Evolutionary conservation across 805 yeast species (phyloP).

Genomic region (Wickerhamiella kazuoi): DNA sequence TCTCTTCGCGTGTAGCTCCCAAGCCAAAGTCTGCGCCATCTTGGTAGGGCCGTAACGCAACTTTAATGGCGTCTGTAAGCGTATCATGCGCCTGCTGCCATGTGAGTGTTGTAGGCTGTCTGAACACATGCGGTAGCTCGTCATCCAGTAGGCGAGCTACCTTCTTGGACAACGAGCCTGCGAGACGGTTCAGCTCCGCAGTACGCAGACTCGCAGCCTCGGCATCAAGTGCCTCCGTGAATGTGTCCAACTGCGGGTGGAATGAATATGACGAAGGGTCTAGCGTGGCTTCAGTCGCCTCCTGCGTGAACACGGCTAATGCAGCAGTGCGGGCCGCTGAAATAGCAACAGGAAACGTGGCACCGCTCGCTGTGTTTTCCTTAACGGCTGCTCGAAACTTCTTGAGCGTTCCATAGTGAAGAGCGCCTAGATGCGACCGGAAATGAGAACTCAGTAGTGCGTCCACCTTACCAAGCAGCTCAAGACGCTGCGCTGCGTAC

Average conservation of each 20-base stretch:
- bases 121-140: conserved; percentile 30
- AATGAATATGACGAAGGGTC: conserved; percentile 16
- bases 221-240: conserved; percentile 21
- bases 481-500: conserved; percentile 41
- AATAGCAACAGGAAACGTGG: background rate
- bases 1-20: conserved; percentile 34
- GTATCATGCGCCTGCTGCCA: conserved; percentile 43
- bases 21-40: conserved; percentile 39
- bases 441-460: conserved; percentile 25
- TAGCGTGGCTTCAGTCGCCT: conserved; percentile 23
- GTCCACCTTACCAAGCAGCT: conserved; percentile 33
- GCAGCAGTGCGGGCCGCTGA: conserved; percentile 1
- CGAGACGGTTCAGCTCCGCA: conserved; percentile 27
- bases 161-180: conserved; percentile 17
- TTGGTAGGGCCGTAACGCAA: conserved; percentile 19
- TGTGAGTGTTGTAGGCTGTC: conserved; percentile 31
- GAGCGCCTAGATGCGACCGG: conserved; percentile 24
- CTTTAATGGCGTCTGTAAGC: conserved; percentile 25
- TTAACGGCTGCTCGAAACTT: conserved; percentile 9
- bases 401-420: conserved; percentile 23
- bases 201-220: conserved; percentile 20
- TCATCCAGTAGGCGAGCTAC: conserved; percentile 21
- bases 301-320: conserved; percentile 15
- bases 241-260: conserved; percentile 13
- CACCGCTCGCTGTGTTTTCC: background rate